Conservation (phyloP, 202 grass and related monocot genomes). For the Musa balbisiana region DNA sequence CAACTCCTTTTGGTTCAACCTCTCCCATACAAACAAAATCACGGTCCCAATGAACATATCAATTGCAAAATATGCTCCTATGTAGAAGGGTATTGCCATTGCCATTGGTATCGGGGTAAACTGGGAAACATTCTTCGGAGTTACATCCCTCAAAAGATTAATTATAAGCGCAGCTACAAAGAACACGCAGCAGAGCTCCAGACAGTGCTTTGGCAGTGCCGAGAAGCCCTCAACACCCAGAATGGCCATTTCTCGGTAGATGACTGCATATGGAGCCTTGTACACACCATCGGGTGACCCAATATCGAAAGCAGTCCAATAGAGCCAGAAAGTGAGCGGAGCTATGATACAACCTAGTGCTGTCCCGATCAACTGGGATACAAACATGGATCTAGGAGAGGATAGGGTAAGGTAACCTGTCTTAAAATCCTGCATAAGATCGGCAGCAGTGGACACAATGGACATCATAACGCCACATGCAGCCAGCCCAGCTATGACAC, state of each 20-base stretch:
- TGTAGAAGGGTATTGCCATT: constrained; percentile 91
- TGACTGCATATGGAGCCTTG: constrained; percentile 88
- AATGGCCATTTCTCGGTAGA: constrained; percentile 87
- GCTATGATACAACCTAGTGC: constrained; percentile 79
- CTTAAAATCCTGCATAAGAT: constrained; percentile 96
- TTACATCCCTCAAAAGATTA: constrained; percentile 55
- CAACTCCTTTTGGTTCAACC: constrained; percentile 58
- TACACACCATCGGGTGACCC: constrained; percentile 73
- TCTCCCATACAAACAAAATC: constrained; percentile 81
- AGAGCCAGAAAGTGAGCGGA: constrained; percentile 91
- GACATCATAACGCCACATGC: constrained; percentile 99
- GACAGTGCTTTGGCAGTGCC: constrained; percentile 69
- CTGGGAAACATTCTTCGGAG: constrained; percentile 45
- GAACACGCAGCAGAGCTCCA: constrained; percentile 57
- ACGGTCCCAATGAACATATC: constrained; percentile 86
- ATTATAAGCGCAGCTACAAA: constrained; percentile 53
- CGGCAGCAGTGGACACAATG: constrained; percentile 80
- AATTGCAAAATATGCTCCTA: constrained; percentile 90
- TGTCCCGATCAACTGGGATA: constrained; percentile 83
- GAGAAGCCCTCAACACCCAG: constrained; percentile 74
- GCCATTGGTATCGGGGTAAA: constrained; percentile 87
- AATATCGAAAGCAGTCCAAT: constrained; percentile 82
- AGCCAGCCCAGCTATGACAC: constrained; percentile 78
- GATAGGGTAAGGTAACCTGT: constrained; percentile 81
- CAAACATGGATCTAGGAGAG: constrained; percentile 87